These are phyloP conservation scores for Alternaria novae-zelandiae DNA, from an alignment of 2,329 filamentous ascomycete genomes.

Conservation along the genomic window DNA sequence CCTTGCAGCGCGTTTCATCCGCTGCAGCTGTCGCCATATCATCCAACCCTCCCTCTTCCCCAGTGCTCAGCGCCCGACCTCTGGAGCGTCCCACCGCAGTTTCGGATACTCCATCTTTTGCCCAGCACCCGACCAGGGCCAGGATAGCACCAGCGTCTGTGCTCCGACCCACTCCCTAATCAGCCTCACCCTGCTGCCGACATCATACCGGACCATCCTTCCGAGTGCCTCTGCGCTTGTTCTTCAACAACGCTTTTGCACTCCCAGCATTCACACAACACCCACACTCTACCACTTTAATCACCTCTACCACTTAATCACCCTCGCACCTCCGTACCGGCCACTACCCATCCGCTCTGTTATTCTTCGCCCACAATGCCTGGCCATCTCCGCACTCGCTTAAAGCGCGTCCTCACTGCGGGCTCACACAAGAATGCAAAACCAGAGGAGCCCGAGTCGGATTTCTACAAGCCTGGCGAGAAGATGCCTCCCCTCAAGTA, in stretches of 20 bases:
- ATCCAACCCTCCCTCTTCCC: conserved; percentile 11
- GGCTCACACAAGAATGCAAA: conserved; percentile 39
- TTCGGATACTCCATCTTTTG: conserved; percentile 14
- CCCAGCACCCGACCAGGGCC: conserved; percentile 13
- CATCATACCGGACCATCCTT: conserved; percentile 21
- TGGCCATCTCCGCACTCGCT: conserved; percentile 52
- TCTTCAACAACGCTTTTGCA: conserved; percentile 6
- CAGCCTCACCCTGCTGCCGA: conserved; percentile 30
- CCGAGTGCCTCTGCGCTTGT: conserved; percentile 13
- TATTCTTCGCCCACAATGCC: conserved; percentile 43
- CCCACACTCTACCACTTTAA: conserved; percentile 5
- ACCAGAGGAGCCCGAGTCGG: conserved; percentile 48
- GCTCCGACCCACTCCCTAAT: conserved; percentile 20
- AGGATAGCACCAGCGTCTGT: conserved; percentile 12
- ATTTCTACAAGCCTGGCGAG: conserved; percentile 59
- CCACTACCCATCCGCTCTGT: not conserved
- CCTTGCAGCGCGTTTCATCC: conserved; percentile 21
- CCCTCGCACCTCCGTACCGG: not conserved
- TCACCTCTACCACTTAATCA: not conserved
- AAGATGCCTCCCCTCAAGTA: conserved; percentile 60
- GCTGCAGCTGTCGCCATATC: conserved; percentile 4
- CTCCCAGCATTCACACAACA: not conserved
- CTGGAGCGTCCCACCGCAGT: conserved; percentile 13
- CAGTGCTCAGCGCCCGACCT: conserved; percentile 12
- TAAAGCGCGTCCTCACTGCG: conserved; percentile 53